Evolutionary conservation across 2,329 filamentous ascomycete genomes (phyloP), one percentile per base, ranked within the genome.

Genomic region (Exophiala phaeomuriformis): DNA sequence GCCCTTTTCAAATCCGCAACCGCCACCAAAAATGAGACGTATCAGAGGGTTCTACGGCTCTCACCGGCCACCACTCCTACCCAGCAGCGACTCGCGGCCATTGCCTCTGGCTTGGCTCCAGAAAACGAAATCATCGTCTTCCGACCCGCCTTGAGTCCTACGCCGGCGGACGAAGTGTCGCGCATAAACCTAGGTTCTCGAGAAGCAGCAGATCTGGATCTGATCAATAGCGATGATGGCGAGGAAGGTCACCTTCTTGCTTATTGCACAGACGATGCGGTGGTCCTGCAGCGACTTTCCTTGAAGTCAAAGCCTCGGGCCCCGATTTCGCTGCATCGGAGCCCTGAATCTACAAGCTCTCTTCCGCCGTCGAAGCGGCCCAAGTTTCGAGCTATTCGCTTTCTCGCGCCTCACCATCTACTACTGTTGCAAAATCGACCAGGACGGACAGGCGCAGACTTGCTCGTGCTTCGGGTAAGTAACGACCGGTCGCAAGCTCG

Each of bases 91-190:
- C 75, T 95, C 37, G 90, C 86, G 55, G 90, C 83, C 8, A 83
- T 86, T 56, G 85, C 89, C 6, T 90, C 89, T 0, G 88, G 87
- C 30, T 75, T 95, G 59, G 83, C 87, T 19, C 83, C 82, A 56
- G 75, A 85, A 45, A 81, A 85, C 8, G 86, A 96, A 71, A 80
- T 96, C 56, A 84, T 88, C 29, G 71, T 95, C 40, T 95, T 95
- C 66, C 80, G 87, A 66, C 53, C 59, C 3, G 53, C 47, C 10
- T 81, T 84, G 12, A 80, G 77, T 5, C 75, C 76, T 1, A 71
- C 74, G 1, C 79, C 79, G 10, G 72, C 73, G 35, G 78, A 83
- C 54, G 71, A 83, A 7, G 73, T 82, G 61, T 71, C 76, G 59
- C 68, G 77, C 27, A 77, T 84, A 49, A 67, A 67, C 8, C 68